Evolutionary conservation across 331 rosid species (phyloP).

Genomic region (Acacia concinna): DNA sequence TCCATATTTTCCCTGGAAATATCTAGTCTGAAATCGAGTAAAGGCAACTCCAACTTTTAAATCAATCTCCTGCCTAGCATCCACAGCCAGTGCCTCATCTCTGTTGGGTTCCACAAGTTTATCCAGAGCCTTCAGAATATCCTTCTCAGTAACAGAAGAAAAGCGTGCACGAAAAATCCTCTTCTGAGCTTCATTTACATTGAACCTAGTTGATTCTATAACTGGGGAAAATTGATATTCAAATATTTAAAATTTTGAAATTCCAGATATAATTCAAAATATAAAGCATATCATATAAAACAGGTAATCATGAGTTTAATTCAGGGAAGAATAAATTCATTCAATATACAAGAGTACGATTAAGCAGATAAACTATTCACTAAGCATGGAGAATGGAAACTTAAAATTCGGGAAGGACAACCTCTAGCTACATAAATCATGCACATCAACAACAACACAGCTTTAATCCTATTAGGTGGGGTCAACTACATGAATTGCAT

Average conservation of each 20-base stretch:
- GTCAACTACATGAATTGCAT: no score
- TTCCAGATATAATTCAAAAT: background rate
- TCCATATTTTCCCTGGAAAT: constrained; percentile 94
- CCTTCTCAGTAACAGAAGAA: constrained; percentile 92
- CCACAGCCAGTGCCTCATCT: constrained; percentile 89
- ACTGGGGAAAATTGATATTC: constrained; percentile 55
- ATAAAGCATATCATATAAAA: constrained; percentile 1
- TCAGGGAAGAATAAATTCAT: constrained; percentile 12
- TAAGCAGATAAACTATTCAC: background rate
- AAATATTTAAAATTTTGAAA: background rate
- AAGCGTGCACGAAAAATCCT: constrained; percentile 83
- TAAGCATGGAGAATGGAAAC: constrained; percentile 3
- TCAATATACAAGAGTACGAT: constrained; percentile 6
- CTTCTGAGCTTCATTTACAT: constrained; percentile 47
- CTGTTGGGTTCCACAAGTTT: constrained; percentile 81
- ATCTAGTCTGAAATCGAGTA: constrained; percentile 86
- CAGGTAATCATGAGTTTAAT: constrained; percentile 6
- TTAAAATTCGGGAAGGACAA: constrained; percentile 22
- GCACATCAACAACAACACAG: no score
- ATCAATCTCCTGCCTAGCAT: constrained; percentile 98
- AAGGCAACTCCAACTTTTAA: constrained; percentile 98
- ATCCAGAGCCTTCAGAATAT: constrained; percentile 81
- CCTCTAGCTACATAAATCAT: background rate
- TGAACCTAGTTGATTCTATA: constrained; percentile 75
- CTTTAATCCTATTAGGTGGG: no score